These are phyloP conservation scores for Kuraishia molischiana DNA, from an alignment of 805 yeast species.

Conservation along the genomic window DNA sequence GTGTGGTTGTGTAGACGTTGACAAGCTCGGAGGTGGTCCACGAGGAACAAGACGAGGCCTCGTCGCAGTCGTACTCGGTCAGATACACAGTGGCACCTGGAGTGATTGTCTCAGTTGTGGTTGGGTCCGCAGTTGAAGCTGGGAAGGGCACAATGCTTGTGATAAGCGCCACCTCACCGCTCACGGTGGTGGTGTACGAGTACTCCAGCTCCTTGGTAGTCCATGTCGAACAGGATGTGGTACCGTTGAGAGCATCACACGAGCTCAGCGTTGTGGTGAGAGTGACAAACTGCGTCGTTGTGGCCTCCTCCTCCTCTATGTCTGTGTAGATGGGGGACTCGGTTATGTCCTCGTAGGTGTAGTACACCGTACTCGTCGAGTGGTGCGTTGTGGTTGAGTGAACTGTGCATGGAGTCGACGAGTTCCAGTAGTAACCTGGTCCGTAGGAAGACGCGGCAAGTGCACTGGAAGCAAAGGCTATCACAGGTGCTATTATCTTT, in stretches of 20 bases:
- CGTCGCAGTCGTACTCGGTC: slow-evolving; percentile 4
- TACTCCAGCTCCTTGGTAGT: slow-evolving; percentile 15
- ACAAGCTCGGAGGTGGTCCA: slow-evolving; percentile 2
- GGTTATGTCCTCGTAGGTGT: neutral
- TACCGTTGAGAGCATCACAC: neutral
- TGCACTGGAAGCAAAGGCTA: neutral
- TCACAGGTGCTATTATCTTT: neutral
- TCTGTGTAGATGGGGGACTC: neutral
- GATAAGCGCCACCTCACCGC: slow-evolving; percentile 6
- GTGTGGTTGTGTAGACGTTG: slow-evolving; percentile 2
- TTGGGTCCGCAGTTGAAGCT: slow-evolving; percentile 1
- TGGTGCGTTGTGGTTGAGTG: neutral
- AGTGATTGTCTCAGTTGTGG: neutral
- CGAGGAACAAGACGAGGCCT: slow-evolving; percentile 4
- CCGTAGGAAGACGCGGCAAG: neutral
- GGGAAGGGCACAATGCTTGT: slow-evolving; percentile 5
- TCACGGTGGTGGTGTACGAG: slow-evolving; percentile 13
- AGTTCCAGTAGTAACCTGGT: neutral
- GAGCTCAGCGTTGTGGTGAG: neutral
- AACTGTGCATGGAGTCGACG: neutral
- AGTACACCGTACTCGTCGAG: neutral
- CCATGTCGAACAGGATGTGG: slow-evolving; percentile 10
- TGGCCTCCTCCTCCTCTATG: neutral
- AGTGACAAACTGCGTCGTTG: neutral
- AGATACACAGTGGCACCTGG: slow-evolving; percentile 2